A percentile compares a stretch with the other conserved stretches of the same genome.
Conservation (phyloP, 148 eudicot species). For the Talinum fruticosum region DNA sequence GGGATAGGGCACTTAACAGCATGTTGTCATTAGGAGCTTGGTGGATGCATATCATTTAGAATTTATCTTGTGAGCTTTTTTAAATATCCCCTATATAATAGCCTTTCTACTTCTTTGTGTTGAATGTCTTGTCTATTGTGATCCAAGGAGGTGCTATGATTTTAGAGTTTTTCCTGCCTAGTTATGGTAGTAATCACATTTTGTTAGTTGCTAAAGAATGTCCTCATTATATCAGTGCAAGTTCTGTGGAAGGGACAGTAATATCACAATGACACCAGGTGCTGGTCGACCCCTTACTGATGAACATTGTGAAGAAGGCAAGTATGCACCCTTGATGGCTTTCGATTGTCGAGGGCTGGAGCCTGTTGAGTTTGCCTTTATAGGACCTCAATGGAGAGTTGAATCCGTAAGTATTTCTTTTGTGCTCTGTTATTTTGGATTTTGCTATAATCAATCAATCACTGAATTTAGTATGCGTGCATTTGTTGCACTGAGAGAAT, state of each 20-base stretch:
- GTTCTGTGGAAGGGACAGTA: conserved; percentile 75
- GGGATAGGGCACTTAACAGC: neutral
- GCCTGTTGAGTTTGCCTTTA: conserved; percentile 65
- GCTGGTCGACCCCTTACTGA: conserved; percentile 57
- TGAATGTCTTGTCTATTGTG: neutral
- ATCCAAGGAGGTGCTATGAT: neutral
- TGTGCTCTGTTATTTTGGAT: neutral
- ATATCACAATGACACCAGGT: conserved; percentile 58
- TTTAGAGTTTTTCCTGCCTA: conserved; percentile 2
- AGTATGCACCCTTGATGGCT: conserved; percentile 59
- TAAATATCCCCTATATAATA: neutral
- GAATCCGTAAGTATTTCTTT: conserved; percentile 55
- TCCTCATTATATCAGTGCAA: conserved; percentile 58
- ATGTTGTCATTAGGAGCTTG: neutral
- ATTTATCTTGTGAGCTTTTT: neutral
- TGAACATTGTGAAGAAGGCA: conserved; percentile 42
- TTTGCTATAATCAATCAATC: neutral
- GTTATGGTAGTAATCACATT: neutral
- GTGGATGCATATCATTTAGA: neutral
- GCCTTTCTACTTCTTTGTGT: too few species aligned
- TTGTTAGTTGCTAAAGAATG: neutral
- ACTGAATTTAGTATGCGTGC: neutral
- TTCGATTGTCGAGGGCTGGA: conserved; percentile 89
- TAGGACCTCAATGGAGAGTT: conserved; percentile 74
- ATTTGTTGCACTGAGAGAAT: too few species aligned